Base-by-base conservation (phyloP, 179 eudicot genomes). In the Beta macrorhiza region DNA sequence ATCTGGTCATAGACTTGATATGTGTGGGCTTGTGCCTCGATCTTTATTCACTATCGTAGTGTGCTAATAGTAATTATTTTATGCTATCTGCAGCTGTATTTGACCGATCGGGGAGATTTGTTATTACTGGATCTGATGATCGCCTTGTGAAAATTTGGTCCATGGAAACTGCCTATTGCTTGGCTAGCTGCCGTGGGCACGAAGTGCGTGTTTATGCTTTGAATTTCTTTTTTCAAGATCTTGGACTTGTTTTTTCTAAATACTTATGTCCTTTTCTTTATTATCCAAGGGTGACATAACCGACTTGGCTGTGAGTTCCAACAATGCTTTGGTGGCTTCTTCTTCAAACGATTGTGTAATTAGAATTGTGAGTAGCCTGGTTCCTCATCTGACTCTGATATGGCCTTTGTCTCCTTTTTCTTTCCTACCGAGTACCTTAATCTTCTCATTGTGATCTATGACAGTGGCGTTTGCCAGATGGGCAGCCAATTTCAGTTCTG, bases 381-480 rank as follows among this genome's bases (percentile, higher is more conserved):
- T 19, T 77, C 32, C 29, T 51, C 20, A 22, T 81, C 45, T 82
- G 65, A 72, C 17, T 15, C 63, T 67, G 29, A 25, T 44, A 17
- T 76, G 32, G 29, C 32, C 32, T 80, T 82, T 73, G 65, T 72
- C 74, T 75, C 53, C 62, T 64, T n/a, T 72, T 37, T 65, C 47
- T 14, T 17, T 76, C 53, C 32, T 63, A 32, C 58, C 4, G 70
- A 64, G 47, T 72, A 61, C 47, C 80, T 74, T 75, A 82, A 58
- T 75, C 52, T 52, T 29, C 79, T 82, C 59, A 86, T 75, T 86
- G 67, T 85, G 72, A 71, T 82, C 76, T 79, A 56, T 83, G 81
- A 74, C 91, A 95, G 98, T 95, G 98, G 98, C 93, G 97, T 57
- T 88, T 95, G 89, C 91, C 96, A 80, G 98, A 95, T 90, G 98